Evolutionary conservation across 1,139 yeast genomes (phyloP), one percentile per base, ranked within the genome.

Genomic region (Chernovozyma sophiae-reginae): DNA sequence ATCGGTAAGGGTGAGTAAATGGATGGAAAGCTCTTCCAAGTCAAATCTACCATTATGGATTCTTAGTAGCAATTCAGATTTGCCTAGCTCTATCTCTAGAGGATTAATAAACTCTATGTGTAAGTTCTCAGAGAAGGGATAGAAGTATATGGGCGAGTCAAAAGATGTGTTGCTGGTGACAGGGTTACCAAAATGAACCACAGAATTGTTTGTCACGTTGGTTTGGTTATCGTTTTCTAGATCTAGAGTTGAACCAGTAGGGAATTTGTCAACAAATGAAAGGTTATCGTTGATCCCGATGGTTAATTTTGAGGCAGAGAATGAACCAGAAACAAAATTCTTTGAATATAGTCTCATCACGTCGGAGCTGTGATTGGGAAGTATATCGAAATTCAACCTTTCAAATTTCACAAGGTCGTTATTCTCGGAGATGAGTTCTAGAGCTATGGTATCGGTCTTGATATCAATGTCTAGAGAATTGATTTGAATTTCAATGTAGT

Each of bases 391-490:
- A 6, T 26, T 26, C 18, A 12, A 16, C 8, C 29, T 26, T 16
- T 26, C 17, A 16, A 26, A 26, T 13, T 16, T 26, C 8, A 26
- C 29, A 7, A 12, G 6, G 8, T 26, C 29, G 6, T 12, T 12
- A 26, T 11, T 11, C 11, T 28, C 30, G 13, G 25, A 27, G 12
- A 13, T 13, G 30, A 65, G 40, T 16, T 43, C 46, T 25, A 66
- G 39, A 4, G 41, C 46, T 1, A 65, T 43, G 3, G 43, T 31
- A 22, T 49, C 47, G 28, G 64, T 49, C 2, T 43, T 31, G 14
- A 66, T 51, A 1, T 45, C 47, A n/a, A 63, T 52, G 3, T 52
- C 60, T 39, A 56, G 63, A 0, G 47, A 41, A 40, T 63, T 67
- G 3, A 31, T 25, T 10, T 49, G 43, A 3, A 65, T 33, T 18